Percentiles rank a stretch among this genome's conserved stretches.
These are phyloP conservation scores for Lathyrus aphaca DNA, from an alignment of 306 rosid species.

Conservation along the genomic window DNA sequence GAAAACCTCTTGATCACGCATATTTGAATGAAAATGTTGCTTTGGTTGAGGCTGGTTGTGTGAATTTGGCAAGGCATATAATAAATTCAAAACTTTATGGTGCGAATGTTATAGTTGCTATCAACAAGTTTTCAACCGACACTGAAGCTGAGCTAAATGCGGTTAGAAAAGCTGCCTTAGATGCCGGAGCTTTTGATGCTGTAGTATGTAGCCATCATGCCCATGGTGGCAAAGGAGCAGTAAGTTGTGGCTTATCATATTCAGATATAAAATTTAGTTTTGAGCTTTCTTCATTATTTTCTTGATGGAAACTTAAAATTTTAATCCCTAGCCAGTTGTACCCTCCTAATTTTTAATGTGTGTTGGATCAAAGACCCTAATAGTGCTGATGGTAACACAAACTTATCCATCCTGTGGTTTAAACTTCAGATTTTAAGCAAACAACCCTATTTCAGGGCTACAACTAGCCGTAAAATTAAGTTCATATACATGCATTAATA, in stretches of 20 bases:
- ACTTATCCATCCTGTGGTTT: slow-evolving; percentile 15
- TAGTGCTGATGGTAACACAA: slow-evolving; percentile 18
- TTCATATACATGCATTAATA: slow-evolving; percentile 6
- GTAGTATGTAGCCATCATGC: slow-evolving; percentile 93
- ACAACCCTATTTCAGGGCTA: slow-evolving; percentile 12
- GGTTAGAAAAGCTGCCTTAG: slow-evolving; percentile 69
- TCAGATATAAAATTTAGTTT: slow-evolving; percentile 2
- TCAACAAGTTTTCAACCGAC: slow-evolving; percentile 88
- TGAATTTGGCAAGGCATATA: slow-evolving; percentile 85
- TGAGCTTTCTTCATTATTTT: slow-evolving; percentile 14
- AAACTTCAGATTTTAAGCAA: slow-evolving; percentile 19
- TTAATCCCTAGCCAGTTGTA: not conserved
- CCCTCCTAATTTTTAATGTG: slow-evolving; percentile 8
- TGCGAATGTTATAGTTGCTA: slow-evolving; percentile 91
- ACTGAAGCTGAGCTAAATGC: slow-evolving; percentile 83
- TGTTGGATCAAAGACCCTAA: slow-evolving; percentile 21
- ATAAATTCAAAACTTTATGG: slow-evolving; percentile 77
- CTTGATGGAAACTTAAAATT: not conserved
- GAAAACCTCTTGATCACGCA: slow-evolving; percentile 89
- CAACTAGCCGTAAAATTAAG: slow-evolving; percentile 1
- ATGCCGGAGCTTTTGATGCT: slow-evolving; percentile 92
- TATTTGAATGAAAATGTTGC: slow-evolving; percentile 77
- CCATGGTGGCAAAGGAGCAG: slow-evolving; percentile 98
- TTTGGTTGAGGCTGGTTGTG: slow-evolving; percentile 93
- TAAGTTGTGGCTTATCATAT: slow-evolving; percentile 47